Conservation (phyloP, 2,329 filamentous ascomycete species). For the Stylonectria norvegica region DNA sequence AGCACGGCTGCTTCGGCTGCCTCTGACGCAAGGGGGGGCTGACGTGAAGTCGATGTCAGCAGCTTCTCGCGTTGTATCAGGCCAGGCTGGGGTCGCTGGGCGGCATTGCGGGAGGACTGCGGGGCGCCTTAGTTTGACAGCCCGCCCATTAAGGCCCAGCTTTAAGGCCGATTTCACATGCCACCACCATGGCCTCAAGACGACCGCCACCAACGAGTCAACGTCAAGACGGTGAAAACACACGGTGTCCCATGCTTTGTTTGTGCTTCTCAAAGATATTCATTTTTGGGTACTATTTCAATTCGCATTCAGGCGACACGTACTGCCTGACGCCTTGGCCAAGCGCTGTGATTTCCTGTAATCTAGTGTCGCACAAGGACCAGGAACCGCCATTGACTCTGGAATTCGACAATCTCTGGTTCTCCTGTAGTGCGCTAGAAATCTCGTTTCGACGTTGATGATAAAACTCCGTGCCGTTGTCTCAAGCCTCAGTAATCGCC, state of each 20-base stretch:
- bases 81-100: neutral
- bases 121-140: no score
- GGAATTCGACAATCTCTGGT: neutral
- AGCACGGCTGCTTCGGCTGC: constrained; percentile 4
- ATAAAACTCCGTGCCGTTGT: no score
- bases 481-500: no score
- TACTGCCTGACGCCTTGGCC: neutral
- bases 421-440: neutral
- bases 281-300: no score
- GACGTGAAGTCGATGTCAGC: constrained; percentile 5
- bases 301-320: no score
- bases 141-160: no score
- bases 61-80: constrained; percentile 6
- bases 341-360: neutral
- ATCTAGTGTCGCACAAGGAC: neutral
- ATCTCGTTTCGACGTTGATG: no score
- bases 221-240: no score
- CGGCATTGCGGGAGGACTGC: neutral
- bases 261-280: no score
- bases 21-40: constrained; percentile 10
- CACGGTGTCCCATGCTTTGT: no score
- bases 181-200: neutral
- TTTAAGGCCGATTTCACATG: constrained; percentile 18
- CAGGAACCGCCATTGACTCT: neutral
- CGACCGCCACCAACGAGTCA: no score